Evolutionary conservation across 2,329 filamentous ascomycete species (phyloP), one percentile per base, ranked within the genome.

Genomic region (Colletotrichum phormii): DNA sequence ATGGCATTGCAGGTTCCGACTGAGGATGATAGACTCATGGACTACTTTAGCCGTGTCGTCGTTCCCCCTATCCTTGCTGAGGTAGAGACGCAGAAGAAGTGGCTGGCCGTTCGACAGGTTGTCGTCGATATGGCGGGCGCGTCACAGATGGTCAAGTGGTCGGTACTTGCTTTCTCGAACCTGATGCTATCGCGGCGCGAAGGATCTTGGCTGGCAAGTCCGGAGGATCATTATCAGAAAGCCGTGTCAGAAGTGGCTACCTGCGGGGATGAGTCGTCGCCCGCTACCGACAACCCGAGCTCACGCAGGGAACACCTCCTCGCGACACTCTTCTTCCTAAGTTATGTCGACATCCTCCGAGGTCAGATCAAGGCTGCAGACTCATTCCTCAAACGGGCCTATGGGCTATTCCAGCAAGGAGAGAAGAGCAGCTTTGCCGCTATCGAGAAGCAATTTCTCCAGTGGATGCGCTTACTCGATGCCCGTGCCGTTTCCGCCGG

Each of bases 381-480:
- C 74, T 79, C 82, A 1, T 85, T 88, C 54, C 78, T 90, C 8
- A 84, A 87, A 72, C 82, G 85, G 13, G 87, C 87, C 0, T 88
- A 89, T 70, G 55, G 68, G 11, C 78, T 88, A 4, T 86, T 89
- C 67, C 84, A 84, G 67, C 79, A 77, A n/a, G 82, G 81, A 26
- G 80, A 82, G 22, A 83, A 84, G 69, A 72, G 74, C 4, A 78
- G 79, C 13, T 81, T 86, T 53, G 78, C 80, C 2, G 74, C 80
- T 1, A 75, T 83, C 3, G 87, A 89, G 75, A 83, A 84, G 72
- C 84, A 86, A 9, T 76, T 89, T 0, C 81, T 90, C 42, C 85
- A 86, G 2, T 90, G 88, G 88, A 83, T 90, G 46, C 85, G 88
- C 4, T 80, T 90, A 3, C 81, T 90, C 3, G 88, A 90, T 74